Evolutionary conservation across 2,329 filamentous ascomycete genomes (phyloP), one percentile per base, ranked within the genome.

Genomic region (Arthroderma uncinatum): DNA sequence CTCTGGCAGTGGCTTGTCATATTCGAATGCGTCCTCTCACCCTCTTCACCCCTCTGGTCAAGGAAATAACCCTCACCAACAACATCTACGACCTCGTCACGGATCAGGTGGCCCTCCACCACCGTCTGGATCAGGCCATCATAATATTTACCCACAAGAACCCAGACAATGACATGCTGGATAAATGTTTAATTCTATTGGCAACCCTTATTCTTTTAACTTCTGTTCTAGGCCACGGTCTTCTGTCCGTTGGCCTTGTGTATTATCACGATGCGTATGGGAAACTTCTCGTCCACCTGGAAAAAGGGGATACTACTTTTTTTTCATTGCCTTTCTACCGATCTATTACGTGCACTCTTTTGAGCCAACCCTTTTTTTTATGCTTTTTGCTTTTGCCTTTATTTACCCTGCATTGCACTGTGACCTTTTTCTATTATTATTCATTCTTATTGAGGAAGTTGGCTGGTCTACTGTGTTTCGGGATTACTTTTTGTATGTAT

Each of bases 111-210:
- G 44, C 12, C 44, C 44, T 28, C 44, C 44, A n/a, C 44, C 44
- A 7, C 33, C 33, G 33, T 48, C 44, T 10, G 44, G 44, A 14
- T 21, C 25, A 19, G 57, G 57, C 12, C 55, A 60, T 55, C 55
- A 55, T 42, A 47, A 50, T 39, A 53, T 47, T 14, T 57, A 60
- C 21, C 48, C 55, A 3, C 53, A 57, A 48, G 58, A 59, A 19
- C 52, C 55, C 12, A 55, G 58, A 47, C 39, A 47, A 53, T 58
- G 25, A 47, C 23, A 23, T 50, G 23, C 23, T 30, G 44, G 25
- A 30, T 48, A 28, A 48, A 16, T 28, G 44, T 16, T 25, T 28
- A 48, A 48, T 28, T n/a, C 30, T 39, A 25, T 50, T 10, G 25
- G 16, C 37, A 25, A 12, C 54, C 36, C 12, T 42, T 28, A 14